A percentile compares a stretch with the other conserved stretches of the same genome.
phyloP scores from a whole-genome alignment of 2,329 filamentous ascomycete genomes.

The Diaporthe ilicicola region DNA sequence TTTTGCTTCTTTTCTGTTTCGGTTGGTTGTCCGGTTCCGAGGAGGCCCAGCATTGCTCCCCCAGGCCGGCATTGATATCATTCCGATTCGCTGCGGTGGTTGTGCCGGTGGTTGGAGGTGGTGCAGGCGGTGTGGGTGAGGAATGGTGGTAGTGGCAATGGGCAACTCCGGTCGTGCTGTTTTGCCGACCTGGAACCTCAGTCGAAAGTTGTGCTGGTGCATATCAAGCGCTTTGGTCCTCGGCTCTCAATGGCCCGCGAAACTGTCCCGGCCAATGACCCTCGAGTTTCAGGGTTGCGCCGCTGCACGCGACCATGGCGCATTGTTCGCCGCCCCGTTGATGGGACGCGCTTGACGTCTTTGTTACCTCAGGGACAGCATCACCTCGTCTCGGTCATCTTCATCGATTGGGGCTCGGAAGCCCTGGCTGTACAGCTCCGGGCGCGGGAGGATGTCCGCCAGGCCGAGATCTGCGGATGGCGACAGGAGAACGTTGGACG shows the following conservation, averaged over 20 bases:
- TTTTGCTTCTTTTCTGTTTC: neutral
- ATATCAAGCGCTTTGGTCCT: neutral
- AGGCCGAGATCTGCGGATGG: constrained; percentile 15
- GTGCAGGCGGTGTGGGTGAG: neutral
- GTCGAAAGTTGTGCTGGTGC: neutral
- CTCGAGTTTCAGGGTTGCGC: neutral
- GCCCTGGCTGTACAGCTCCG: constrained; percentile 16
- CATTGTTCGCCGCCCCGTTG: neutral
- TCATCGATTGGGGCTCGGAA: constrained; percentile 21
- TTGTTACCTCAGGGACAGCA: neutral
- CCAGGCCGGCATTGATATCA: neutral
- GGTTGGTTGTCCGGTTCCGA: neutral
- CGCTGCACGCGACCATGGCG: neutral
- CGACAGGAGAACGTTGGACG: neutral
- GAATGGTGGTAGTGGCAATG: neutral
- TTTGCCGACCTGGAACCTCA: neutral
- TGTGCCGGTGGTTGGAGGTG: neutral
- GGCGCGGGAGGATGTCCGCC: constrained; percentile 15
- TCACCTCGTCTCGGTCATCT: constrained; percentile 9
- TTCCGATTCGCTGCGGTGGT: neutral
- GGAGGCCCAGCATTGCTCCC: neutral
- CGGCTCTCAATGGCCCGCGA: neutral
- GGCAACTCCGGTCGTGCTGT: constrained; percentile 4
- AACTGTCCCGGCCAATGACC: neutral
- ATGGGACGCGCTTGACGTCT: neutral